Percentiles rank a stretch among this genome's conserved stretches.
Conservation (phyloP, 1,284 basidiomycete species). For the Austropuccinia psidii region DNA sequence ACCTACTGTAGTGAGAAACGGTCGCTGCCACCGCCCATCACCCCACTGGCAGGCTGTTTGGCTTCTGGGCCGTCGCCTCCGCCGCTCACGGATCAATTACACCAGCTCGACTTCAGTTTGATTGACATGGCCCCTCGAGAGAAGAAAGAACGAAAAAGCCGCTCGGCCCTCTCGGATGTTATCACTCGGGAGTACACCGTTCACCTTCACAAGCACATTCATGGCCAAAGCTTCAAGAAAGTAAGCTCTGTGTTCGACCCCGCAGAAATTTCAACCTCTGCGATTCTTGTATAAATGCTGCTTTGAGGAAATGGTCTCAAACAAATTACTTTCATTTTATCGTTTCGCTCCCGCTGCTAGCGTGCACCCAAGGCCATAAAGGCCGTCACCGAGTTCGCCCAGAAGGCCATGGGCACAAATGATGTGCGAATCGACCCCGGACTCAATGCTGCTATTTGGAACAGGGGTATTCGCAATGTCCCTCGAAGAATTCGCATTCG, state of each 20-base stretch:
- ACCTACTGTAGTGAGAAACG: too few relatives aligned
- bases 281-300: background rate
- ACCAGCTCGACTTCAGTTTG: too few relatives aligned
- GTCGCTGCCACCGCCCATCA: too few relatives aligned
- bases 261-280: background rate
- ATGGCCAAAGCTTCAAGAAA: conserved; percentile 55
- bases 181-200: conserved; percentile 95
- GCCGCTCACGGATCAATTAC: too few relatives aligned
- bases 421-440: conserved; percentile 87
- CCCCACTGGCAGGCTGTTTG: too few relatives aligned
- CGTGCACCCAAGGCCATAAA: conserved; percentile 82
- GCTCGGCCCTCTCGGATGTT: conserved; percentile 76
- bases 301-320: background rate
- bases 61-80: too few relatives aligned
- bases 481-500: conserved; percentile 82
- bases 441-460: conserved; percentile 89
- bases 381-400: conserved; percentile 78
- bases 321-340: background rate
- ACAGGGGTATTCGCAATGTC: conserved; percentile 76
- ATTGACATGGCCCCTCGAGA: conserved; percentile 43
- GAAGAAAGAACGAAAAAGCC: conserved; percentile 44
- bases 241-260: background rate
- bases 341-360: conserved; percentile 22
- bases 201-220: conserved; percentile 86
- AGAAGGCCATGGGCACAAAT: conserved; percentile 83